phyloP scores from a whole-genome alignment of 139 green algal species.

The Tetratostichococcus sp. region DNA sequence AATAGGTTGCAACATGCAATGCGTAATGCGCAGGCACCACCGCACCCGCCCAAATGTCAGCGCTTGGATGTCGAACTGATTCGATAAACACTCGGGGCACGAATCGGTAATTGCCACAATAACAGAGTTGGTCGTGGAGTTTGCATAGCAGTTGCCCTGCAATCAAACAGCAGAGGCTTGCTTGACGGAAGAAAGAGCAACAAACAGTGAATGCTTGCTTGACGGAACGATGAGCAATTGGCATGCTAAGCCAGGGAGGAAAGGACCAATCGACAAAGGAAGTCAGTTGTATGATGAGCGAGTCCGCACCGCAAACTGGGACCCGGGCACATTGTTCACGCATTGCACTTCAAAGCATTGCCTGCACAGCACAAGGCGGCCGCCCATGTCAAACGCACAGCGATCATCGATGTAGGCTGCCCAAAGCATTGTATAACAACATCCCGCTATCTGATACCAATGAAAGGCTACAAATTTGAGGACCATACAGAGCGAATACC shows the following conservation, averaged over 20 bases:
- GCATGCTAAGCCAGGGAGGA: too few species aligned
- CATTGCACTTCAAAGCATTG: conserved; percentile 32
- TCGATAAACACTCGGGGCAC: conserved; percentile 43
- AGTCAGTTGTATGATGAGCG: too few species aligned
- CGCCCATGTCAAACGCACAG: background rate
- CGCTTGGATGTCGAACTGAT: conserved; percentile 46
- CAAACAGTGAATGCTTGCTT: too few species aligned
- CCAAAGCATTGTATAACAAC: too few species aligned
- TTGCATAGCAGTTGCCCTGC: conserved; percentile 13
- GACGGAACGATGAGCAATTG: too few species aligned
- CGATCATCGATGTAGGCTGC: background rate
- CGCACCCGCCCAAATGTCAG: conserved; percentile 25
- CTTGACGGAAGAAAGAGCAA: background rate
- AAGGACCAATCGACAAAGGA: too few species aligned
- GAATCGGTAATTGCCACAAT: too few species aligned
- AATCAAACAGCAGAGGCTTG: background rate
- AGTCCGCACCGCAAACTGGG: conserved; percentile 9
- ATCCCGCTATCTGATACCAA: too few species aligned
- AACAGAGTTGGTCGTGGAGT: background rate
- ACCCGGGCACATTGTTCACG: conserved; percentile 5
- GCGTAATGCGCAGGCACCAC: too few species aligned
- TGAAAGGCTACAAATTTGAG: too few species aligned
- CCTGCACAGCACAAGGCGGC: background rate
- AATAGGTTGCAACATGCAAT: too few species aligned
- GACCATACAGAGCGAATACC: too few species aligned